phyloP scores from a whole-genome alignment of 2,329 filamentous ascomycete genomes.

The Trichoderma atrobrunneum region DNA sequence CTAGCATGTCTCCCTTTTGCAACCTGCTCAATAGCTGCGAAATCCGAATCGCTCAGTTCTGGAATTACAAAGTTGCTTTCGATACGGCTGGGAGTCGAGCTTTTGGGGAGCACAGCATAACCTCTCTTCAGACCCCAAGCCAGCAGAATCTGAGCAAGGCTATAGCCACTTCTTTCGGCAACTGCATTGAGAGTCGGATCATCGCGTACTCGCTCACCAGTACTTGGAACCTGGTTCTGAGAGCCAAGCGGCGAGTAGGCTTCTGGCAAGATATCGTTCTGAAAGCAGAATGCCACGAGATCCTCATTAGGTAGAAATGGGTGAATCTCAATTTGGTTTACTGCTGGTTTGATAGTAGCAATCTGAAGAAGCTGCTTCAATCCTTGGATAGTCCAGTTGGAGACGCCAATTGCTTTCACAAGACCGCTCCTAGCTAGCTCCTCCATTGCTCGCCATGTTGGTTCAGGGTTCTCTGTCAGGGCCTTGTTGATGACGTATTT shows the following conservation, averaged over 20 bases:
- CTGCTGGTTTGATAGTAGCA: slow-evolving; percentile 48
- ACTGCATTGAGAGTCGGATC: slow-evolving; percentile 61
- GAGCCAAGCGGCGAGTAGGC: slow-evolving; percentile 30
- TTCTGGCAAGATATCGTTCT: slow-evolving; percentile 72
- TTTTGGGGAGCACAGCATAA: slow-evolving; percentile 84
- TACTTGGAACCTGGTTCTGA: slow-evolving; percentile 13
- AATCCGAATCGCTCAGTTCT: background rate
- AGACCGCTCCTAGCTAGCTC: slow-evolving; percentile 67
- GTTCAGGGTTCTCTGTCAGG: slow-evolving; percentile 33
- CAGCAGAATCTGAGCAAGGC: slow-evolving; percentile 62
- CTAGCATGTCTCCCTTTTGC: background rate
- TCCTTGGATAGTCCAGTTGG: slow-evolving; percentile 81
- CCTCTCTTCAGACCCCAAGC: slow-evolving; percentile 79
- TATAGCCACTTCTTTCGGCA: slow-evolving; percentile 40
- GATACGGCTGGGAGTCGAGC: slow-evolving; percentile 70
- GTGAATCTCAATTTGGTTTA: slow-evolving; percentile 82
- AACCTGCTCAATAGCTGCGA: slow-evolving; percentile 4
- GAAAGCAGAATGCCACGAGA: slow-evolving; percentile 67
- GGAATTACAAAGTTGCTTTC: slow-evolving; percentile 60
- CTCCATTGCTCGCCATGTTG: slow-evolving; percentile 77
- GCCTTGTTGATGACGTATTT: slow-evolving; percentile 6
- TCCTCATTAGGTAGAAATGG: slow-evolving; percentile 79
- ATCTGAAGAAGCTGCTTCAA: slow-evolving; percentile 72
- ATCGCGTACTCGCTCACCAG: slow-evolving; percentile 67
- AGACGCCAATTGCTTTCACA: slow-evolving; percentile 78